Percentiles rank a stretch among this genome's conserved stretches.
Conservation (phyloP, 495 filamentous ascomycete species). For the Immersiella caudata region DNA sequence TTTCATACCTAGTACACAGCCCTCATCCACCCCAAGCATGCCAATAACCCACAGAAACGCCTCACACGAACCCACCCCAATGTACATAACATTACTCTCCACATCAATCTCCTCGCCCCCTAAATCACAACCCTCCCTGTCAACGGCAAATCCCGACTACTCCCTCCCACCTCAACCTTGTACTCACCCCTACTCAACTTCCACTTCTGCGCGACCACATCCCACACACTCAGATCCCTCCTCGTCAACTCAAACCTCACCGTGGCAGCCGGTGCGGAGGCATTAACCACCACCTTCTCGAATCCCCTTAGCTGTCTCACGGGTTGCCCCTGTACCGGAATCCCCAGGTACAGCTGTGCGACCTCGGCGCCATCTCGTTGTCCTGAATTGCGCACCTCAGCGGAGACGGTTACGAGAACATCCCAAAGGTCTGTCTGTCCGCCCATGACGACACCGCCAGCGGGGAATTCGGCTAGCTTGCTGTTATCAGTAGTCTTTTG, state of each 20-base stretch:
- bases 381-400: conserved; percentile 61
- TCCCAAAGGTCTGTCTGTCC: conserved; percentile 64
- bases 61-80: too few species aligned
- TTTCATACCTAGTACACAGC: too few species aligned
- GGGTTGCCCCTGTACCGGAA: conserved; percentile 51
- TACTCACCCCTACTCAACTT: conserved; percentile 51
- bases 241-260: conserved; percentile 62
- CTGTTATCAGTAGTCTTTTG: conserved; percentile 26
- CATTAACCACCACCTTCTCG: conserved; percentile 57
- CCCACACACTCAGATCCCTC: conserved; percentile 70
- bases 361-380: conserved; percentile 54
- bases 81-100: too few species aligned
- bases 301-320: conserved; percentile 67
- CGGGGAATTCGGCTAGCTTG: conserved; percentile 36
- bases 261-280: conserved; percentile 41
- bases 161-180: conserved; percentile 59
- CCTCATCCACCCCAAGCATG: too few species aligned
- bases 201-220: conserved; percentile 63
- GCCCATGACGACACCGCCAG: conserved; percentile 53
- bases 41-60: too few species aligned
- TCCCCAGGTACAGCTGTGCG: conserved; percentile 65
- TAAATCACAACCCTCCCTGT: conserved; percentile 39
- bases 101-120: too few species aligned
- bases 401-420: conserved; percentile 52
- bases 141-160: conserved; percentile 66